These are phyloP conservation scores for Wickerhamia fluorescens DNA, from an alignment of 805 yeast genomes.

Conservation along the genomic window DNA sequence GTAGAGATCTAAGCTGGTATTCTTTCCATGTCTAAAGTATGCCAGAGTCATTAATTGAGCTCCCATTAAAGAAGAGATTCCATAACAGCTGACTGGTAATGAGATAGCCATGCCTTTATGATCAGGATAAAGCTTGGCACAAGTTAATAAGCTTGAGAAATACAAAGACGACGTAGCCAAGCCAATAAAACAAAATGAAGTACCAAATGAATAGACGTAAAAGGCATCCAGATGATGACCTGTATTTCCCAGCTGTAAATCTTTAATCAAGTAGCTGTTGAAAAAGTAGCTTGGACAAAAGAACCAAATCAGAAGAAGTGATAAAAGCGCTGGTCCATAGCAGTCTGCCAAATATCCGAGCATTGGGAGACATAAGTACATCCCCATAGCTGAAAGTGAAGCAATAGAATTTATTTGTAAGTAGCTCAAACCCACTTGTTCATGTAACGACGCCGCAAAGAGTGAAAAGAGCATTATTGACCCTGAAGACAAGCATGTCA, in stretches of 20 bases:
- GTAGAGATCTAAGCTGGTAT: slow-evolving; percentile 35
- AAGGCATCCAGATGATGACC: background rate
- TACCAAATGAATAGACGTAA: slow-evolving; percentile 25
- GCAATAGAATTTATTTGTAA: slow-evolving; percentile 64
- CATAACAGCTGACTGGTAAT: slow-evolving; percentile 83
- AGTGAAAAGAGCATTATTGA: slow-evolving; percentile 78
- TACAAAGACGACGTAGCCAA: slow-evolving; percentile 67
- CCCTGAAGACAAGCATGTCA: slow-evolving; percentile 71
- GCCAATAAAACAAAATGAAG: slow-evolving; percentile 55
- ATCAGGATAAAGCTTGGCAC: slow-evolving; percentile 79
- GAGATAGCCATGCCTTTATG: slow-evolving; percentile 77
- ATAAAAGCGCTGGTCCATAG: slow-evolving; percentile 74
- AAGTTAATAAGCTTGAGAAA: slow-evolving; percentile 65
- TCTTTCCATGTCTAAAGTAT: slow-evolving; percentile 22
- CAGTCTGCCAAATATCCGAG: slow-evolving; percentile 78
- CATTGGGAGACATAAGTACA: slow-evolving; percentile 77
- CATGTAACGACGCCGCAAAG: slow-evolving; percentile 63
- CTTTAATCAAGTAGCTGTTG: slow-evolving; percentile 17
- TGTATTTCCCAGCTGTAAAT: slow-evolving; percentile 1
- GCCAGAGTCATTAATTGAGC: slow-evolving; percentile 49
- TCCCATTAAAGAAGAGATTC: slow-evolving; percentile 70
- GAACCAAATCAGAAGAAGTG: slow-evolving; percentile 50
- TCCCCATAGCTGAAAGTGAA: slow-evolving; percentile 67
- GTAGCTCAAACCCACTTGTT: slow-evolving; percentile 53
- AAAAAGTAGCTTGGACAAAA: slow-evolving; percentile 64